Percentiles rank a stretch among this genome's conserved stretches.
Evolutionary conservation across 2,329 filamentous ascomycete species (phyloP).

Genomic region (Hypocreales sp.): DNA sequence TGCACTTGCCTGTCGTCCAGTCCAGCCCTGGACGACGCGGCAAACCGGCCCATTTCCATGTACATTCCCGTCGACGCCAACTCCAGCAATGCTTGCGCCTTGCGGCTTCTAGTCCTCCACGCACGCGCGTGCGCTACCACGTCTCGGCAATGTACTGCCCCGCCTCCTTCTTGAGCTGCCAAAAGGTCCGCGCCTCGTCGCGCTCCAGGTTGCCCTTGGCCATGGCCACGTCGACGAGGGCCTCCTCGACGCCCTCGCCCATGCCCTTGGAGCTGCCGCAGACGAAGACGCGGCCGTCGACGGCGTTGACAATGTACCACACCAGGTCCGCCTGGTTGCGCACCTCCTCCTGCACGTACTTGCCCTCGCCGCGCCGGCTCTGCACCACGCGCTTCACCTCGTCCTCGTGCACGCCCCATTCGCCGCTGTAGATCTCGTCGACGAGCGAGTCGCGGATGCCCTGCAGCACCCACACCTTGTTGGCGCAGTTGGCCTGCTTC

Average conservation of each 20-base stretch:
- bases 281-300: conserved; percentile 94
- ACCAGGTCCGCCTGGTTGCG: conserved; percentile 84
- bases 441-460: conserved; percentile 86
- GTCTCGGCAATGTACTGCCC: conserved; percentile 91
- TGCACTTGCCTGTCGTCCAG: too few species aligned
- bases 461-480: conserved; percentile 96
- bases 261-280: conserved; percentile 92
- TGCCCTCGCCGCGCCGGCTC: conserved; percentile 59
- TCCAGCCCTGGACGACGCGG: too few species aligned
- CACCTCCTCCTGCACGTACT: conserved; percentile 95
- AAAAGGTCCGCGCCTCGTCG: conserved; percentile 75
- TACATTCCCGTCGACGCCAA: too few species aligned
- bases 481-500: conserved; percentile 88
- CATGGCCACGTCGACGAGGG: conserved; percentile 83
- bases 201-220: conserved; percentile 73
- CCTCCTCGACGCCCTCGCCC: conserved; percentile 88
- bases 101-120: too few species aligned
- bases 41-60: too few species aligned
- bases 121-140: too few species aligned
- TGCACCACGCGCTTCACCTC: conserved; percentile 73
- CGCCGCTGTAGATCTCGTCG: conserved; percentile 91
- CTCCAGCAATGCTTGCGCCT: neutral
- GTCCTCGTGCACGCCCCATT: conserved; percentile 87
- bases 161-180: conserved; percentile 78
- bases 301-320: conserved; percentile 90